Base-by-base conservation (phyloP, 805 yeast species). In the Pichia insulana region DNA sequence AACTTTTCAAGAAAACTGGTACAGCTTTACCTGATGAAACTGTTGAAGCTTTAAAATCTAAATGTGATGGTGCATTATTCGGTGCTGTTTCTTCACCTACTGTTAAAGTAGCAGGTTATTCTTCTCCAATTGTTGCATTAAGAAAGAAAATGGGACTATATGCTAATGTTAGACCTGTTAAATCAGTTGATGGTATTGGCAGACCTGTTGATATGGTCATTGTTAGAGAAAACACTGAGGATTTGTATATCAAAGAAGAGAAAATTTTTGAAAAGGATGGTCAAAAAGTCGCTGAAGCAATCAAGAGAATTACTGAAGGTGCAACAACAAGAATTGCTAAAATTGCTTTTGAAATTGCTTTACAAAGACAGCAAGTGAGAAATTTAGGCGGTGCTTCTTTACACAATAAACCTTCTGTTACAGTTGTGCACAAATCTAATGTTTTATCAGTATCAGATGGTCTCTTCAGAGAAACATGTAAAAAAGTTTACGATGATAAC, bases 141-240 rank as follows among this genome's bases (percentile, higher is more conserved):
- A 83, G 98, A 71, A 92, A 90, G 76, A 85, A 84, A 65, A 60
- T 92, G 65, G 97, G 96, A 8, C 71, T 92, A 41, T 92, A 84
- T 63, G 98, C 98, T 55, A 92, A 92, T 56, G 96, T 92, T 40
- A 83, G 98, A 64, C 98, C 98, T 4, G 97, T 92, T 53, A 92
- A 92, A 68, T 81, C 92, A 40, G 97, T 89, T 32, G 80, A 76
- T 33, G 90, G 89, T 41, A 71, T 78, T 42, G 89, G 86, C 52
- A 79, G 87, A 65, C 89, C 94, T 30, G 95, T 89, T 39, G 98
- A 92, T 64, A 81, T 92, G 87, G 95, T 92, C 26, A 92, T 92
- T 63, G 98, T 92, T 31, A 84, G 98, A 64, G 98, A 92, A 69
- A 92, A 92, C 74, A 92, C 98, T 48, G 98, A 92, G 70, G 98